Conservation (phyloP, 106 monocot species). For the Allium sativum region DNA sequence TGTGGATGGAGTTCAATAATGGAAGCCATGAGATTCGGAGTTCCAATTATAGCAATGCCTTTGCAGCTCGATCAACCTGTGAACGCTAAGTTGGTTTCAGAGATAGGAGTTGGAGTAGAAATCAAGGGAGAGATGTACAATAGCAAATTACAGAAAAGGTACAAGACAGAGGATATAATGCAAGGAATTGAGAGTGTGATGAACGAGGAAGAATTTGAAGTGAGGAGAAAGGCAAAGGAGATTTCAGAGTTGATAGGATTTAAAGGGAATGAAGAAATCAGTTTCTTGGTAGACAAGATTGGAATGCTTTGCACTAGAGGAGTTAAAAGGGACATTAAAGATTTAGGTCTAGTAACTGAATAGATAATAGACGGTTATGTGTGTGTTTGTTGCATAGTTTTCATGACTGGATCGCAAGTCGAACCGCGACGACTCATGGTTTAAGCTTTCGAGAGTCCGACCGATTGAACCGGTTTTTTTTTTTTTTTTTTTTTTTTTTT, state of each 20-base stretch:
- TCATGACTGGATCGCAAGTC: no score
- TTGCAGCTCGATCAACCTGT: slow-evolving; percentile 52
- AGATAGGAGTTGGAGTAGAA: slow-evolving; percentile 34
- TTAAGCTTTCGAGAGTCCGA: no score
- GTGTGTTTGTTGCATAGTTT: no score
- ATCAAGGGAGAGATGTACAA: slow-evolving; percentile 4
- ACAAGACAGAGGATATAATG: slow-evolving; percentile 27
- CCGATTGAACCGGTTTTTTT: no score
- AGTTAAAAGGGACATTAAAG: background rate
- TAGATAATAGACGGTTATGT: no score
- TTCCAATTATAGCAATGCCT: slow-evolving; percentile 42
- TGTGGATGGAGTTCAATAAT: slow-evolving; percentile 59
- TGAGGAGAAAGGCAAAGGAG: slow-evolving; percentile 31
- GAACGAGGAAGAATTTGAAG: slow-evolving; percentile 8
- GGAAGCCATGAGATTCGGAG: slow-evolving; percentile 36
- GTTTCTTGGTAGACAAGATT: slow-evolving; percentile 2
- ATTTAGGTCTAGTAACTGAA: no score
- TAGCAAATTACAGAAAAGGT: slow-evolving; percentile 1
- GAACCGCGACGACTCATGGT: no score
- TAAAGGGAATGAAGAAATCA: slow-evolving; percentile 13
- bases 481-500: no score
- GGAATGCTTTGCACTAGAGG: background rate
- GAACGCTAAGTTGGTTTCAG: slow-evolving; percentile 34
- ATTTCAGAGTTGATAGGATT: slow-evolving; percentile 14
- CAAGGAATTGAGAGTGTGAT: slow-evolving; percentile 14